phyloP scores from a whole-genome alignment of 1,284 basidiomycete genomes.

The Butyriboletus regius region DNA sequence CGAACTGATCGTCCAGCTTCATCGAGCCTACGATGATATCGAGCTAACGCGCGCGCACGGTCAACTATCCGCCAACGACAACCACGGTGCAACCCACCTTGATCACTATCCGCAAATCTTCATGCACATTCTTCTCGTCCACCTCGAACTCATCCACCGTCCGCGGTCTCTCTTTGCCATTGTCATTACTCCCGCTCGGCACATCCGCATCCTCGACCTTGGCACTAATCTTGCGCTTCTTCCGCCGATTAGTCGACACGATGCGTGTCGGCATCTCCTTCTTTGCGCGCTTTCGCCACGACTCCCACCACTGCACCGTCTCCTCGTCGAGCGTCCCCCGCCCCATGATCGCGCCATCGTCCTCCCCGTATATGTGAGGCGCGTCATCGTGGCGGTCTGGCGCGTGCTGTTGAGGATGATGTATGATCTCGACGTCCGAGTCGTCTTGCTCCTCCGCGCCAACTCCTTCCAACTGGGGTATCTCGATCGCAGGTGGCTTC shows the following conservation, averaged over 20 bases:
- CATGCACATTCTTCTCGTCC: slow-evolving; percentile 53
- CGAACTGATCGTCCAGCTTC: slow-evolving; percentile 94
- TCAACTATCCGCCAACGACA: slow-evolving; percentile 4
- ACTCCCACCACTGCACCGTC: slow-evolving; percentile 59
- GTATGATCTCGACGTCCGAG: slow-evolving; percentile 35
- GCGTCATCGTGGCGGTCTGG: slow-evolving; percentile 4
- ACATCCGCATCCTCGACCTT: slow-evolving; percentile 33
- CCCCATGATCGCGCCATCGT: slow-evolving; percentile 31
- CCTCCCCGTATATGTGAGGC: slow-evolving; percentile 6
- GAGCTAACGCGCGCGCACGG: slow-evolving; percentile 45
- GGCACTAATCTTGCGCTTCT: slow-evolving; percentile 28
- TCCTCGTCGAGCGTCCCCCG: slow-evolving; percentile 48
- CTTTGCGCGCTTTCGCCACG: slow-evolving; percentile 49
- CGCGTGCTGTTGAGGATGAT: slow-evolving; percentile 10
- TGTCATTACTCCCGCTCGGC: slow-evolving; percentile 24
- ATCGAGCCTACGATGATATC: slow-evolving; percentile 92
- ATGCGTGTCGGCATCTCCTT: slow-evolving; percentile 26
- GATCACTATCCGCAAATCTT: slow-evolving; percentile 86
- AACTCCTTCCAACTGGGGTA: slow-evolving; percentile 19
- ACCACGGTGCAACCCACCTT: slow-evolving; percentile 53
- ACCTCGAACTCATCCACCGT: slow-evolving; percentile 48
- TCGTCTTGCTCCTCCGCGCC: slow-evolving; percentile 31
- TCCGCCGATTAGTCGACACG: slow-evolving; percentile 20
- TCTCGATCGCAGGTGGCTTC: slow-evolving; percentile 24
- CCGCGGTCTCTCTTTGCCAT: slow-evolving; percentile 38